phyloP scores from a whole-genome alignment of 352 stramenopile genomes.

The Phytophthora kernoviae region DNA sequence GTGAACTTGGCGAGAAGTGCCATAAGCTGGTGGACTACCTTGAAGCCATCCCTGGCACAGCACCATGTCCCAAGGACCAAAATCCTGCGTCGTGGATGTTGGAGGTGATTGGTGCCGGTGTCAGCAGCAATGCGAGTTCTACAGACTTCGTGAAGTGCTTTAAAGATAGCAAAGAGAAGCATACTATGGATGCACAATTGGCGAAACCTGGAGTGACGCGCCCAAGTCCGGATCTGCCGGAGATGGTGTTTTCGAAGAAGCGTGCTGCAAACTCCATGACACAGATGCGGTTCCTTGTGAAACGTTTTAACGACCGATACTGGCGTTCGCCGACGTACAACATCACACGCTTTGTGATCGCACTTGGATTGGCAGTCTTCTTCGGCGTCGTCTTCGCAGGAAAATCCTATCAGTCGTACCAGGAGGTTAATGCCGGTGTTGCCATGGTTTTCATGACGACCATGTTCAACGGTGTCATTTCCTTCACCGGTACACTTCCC shows the following conservation, averaged over 20 bases:
- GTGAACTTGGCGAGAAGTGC: conserved; percentile 40
- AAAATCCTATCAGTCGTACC: conserved; percentile 41
- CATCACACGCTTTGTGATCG: conserved; percentile 66
- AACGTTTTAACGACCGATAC: conserved; percentile 36
- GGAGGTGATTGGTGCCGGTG: conserved; percentile 41
- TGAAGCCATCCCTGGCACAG: conserved; percentile 27
- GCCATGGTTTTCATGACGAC: conserved; percentile 82
- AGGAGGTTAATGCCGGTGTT: conserved; percentile 50
- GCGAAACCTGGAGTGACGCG: conserved; percentile 23
- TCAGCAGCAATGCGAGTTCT: conserved; percentile 16
- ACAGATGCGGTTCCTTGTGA: conserved; percentile 32
- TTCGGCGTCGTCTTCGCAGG: conserved; percentile 67
- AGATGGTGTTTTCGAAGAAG: conserved; percentile 42
- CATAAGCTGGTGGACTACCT: conserved; percentile 53
- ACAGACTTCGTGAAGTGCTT: conserved; percentile 53
- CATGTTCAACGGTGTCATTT: conserved; percentile 77
- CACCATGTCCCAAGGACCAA: conserved; percentile 30
- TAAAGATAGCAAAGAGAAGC: conserved; percentile 33
- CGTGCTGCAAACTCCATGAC: conserved; percentile 32
- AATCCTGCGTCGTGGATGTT: conserved; percentile 66
- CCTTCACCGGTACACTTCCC: conserved; percentile 75
- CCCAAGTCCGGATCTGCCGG: conserved; percentile 16
- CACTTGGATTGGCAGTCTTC: conserved; percentile 63
- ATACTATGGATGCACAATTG: conserved; percentile 17
- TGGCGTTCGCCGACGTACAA: conserved; percentile 89